Conservation (phyloP, 345 rosid species). For the Acer saccharum region DNA sequence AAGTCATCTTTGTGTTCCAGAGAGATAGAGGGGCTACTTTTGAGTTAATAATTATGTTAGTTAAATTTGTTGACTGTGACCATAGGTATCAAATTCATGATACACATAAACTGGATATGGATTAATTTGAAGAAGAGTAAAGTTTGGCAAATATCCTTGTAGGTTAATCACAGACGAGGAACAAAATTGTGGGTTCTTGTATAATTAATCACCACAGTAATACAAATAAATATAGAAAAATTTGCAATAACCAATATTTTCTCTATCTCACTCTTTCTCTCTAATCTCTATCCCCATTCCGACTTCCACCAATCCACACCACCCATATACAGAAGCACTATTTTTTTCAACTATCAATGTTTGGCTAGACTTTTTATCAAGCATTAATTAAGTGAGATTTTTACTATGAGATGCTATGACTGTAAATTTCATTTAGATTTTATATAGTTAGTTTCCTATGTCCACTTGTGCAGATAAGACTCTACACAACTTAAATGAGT, state of each 20-base stretch:
- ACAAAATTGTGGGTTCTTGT: not conserved
- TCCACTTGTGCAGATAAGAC: slow-evolving; percentile 53
- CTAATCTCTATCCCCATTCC: not conserved
- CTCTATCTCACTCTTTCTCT: not conserved
- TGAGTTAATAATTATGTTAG: too few relatives aligned
- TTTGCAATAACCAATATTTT: not conserved
- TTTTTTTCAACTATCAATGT: not conserved
- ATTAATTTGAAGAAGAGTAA: not conserved
- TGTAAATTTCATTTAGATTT: not conserved
- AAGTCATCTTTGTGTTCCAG: not conserved
- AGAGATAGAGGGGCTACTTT: too few relatives aligned
- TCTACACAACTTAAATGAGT: slow-evolving; percentile 71
- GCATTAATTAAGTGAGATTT: not conserved
- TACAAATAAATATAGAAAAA: not conserved
- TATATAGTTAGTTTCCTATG: not conserved
- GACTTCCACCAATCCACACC: not conserved
- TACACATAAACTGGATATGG: not conserved
- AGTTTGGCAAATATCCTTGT: not conserved
- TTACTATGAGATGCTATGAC: too few relatives aligned
- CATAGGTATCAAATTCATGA: not conserved
- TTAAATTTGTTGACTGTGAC: not conserved
- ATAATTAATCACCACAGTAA: not conserved
- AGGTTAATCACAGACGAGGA: not conserved
- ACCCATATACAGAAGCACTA: not conserved
- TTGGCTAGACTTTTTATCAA: not conserved